A percentile compares a stretch with the other conserved stretches of the same genome.
Evolutionary conservation across 2,329 filamentous ascomycete genomes (phyloP).

Genomic region (Colletotrichum chlorophyti): DNA sequence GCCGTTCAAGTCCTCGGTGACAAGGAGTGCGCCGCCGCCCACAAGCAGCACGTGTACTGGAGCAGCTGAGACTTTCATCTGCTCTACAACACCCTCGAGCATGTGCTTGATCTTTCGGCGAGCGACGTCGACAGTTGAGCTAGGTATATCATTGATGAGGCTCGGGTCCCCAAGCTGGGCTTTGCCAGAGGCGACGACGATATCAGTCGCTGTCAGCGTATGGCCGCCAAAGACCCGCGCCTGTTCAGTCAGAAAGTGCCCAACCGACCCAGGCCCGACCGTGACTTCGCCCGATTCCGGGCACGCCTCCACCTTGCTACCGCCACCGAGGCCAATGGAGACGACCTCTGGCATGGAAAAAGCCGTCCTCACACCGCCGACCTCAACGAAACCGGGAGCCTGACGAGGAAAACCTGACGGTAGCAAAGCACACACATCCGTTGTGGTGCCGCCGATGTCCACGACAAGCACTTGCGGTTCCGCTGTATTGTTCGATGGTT

Average conservation of each 20-base stretch:
- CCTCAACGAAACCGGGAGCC: constrained; percentile 62
- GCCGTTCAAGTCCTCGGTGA: constrained; percentile 53
- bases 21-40: constrained; percentile 62
- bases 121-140: constrained; percentile 31
- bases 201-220: constrained; percentile 59
- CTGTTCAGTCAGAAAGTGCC: constrained; percentile 54
- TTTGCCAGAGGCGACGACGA: constrained; percentile 48
- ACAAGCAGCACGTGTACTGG: constrained; percentile 61
- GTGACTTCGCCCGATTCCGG: constrained; percentile 36
- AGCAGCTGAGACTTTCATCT: constrained; percentile 62
- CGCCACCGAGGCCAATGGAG: constrained; percentile 64
- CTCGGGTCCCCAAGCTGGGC: constrained; percentile 38
- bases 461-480: constrained; percentile 53
- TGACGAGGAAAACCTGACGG: constrained; percentile 66
- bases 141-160: constrained; percentile 36
- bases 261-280: constrained; percentile 65
- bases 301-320: constrained; percentile 41
- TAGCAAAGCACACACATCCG: constrained; percentile 64
- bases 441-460: constrained; percentile 68
- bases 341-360: constrained; percentile 64
- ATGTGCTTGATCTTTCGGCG: constrained; percentile 48
- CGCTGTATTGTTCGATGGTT: background rate
- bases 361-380: constrained; percentile 65
- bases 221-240: constrained; percentile 60
- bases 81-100: constrained; percentile 59